Base-by-base conservation (phyloP, 192 early-diverging fungal species). In the Allomyces javanicus region DNA sequence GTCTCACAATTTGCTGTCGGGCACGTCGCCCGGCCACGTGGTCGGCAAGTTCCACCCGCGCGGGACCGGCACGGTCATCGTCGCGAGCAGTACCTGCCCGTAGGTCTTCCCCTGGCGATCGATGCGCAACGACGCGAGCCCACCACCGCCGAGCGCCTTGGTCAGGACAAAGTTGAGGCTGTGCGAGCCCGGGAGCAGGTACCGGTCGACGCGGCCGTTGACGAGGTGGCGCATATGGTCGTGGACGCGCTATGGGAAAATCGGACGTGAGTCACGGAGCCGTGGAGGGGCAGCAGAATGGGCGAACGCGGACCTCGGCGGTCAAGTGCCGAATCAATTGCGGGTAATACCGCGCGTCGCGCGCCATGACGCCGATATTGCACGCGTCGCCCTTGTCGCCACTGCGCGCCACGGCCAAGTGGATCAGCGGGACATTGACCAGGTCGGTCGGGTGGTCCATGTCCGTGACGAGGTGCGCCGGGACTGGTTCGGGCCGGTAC, bases 51-150 rank as follows among this genome's bases (percentile, higher is more conserved):
- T 40, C 33, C 33, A 40, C 33, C 4, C 33, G 33, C 7, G 33
- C 3, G 84, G 84, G 1, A 83, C 72, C 58, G 80, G 76, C 44
- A 86, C 70, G 50, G 77, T 79, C 61, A 76, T 63, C 0, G 69
- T 71, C 55, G 73, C 75, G 6, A 86, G 65, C 23, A 84, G 67
- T 73, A 83, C 77, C 69, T 86, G 84, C 21, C 79, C 84, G 72
- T 77, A 86, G 10, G 84, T 84, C 67, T 86, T 86, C 64, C 84
- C 84, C 64, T 86, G 84, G 44, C 78, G 73, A 76, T 86, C 84
- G 66, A 84, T 69, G 25, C 76, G 70, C 65, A 86, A 44, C 1
- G 82, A 83, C 61, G 79, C 77, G 25, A 86, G 67, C 5, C 84
- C 84, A 62, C 84, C 84, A 7, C 84, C 84, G 24, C 82, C 82